Percentiles rank a stretch among this genome's conserved stretches.
These are phyloP conservation scores for Hyaloscypha variabilis DNA, from an alignment of 495 filamentous ascomycete genomes.

Conservation along the genomic window DNA sequence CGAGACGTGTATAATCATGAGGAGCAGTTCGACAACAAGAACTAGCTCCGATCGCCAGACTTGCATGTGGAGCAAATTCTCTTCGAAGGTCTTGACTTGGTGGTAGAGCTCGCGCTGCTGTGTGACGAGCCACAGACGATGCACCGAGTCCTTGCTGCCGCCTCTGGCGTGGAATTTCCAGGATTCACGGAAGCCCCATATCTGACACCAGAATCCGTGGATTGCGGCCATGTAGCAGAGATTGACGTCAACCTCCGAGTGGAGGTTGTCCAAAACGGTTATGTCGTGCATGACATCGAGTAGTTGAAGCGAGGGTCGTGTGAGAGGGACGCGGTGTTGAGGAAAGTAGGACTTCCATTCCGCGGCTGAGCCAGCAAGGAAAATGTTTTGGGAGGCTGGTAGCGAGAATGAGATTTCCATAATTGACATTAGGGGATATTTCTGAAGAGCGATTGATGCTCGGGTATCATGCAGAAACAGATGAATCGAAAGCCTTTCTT, in stretches of 20 bases:
- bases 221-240: no score
- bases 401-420: constrained; percentile 52
- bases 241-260: no score
- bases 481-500: constrained; percentile 43
- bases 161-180: constrained; percentile 25
- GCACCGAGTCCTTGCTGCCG: neutral
- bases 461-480: constrained; percentile 52
- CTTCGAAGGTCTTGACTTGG: constrained; percentile 5
- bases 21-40: constrained; percentile 55
- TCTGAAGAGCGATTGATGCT: constrained; percentile 46
- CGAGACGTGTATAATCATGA: constrained; percentile 62
- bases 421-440: constrained; percentile 52
- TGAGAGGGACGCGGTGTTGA: neutral
- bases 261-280: no score
- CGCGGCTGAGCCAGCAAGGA: constrained; percentile 46
- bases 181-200: constrained; percentile 32
- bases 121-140: neutral
- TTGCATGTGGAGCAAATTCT: neutral
- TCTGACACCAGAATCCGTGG: no score
- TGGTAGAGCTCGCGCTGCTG: constrained; percentile 23
- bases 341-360: constrained; percentile 47
- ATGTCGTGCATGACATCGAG: no score
- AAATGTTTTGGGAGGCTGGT: constrained; percentile 44
- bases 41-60: neutral
- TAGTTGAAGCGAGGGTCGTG: constrained; percentile 9